A percentile compares a stretch with the other conserved stretches of the same genome.
These are phyloP conservation scores for Claviceps monticola DNA, from an alignment of 2,329 filamentous ascomycete genomes.

Conservation along the genomic window DNA sequence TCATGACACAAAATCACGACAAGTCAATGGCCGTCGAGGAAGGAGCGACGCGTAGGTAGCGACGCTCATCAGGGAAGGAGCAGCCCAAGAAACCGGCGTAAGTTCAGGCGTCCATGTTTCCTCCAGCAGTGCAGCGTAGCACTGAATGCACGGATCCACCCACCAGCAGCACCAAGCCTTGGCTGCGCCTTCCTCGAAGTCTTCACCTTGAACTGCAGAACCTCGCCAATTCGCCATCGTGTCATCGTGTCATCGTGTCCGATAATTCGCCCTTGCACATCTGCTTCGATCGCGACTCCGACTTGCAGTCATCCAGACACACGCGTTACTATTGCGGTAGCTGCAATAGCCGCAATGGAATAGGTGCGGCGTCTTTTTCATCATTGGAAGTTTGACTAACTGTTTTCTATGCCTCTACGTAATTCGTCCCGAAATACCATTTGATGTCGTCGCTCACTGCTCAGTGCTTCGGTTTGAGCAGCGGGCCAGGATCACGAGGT, in stretches of 20 bases:
- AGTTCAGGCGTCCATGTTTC: background rate
- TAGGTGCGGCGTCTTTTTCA: background rate
- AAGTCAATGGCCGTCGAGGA: background rate
- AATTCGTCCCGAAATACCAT: too few species aligned
- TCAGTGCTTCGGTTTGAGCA: too few species aligned
- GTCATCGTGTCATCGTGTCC: too few species aligned
- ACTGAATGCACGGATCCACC: background rate
- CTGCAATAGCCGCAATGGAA: too few species aligned
- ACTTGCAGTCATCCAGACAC: background rate
- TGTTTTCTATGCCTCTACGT: background rate
- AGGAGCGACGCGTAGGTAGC: background rate
- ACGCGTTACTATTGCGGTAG: too few species aligned
- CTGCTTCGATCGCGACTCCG: too few species aligned
- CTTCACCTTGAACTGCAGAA: too few species aligned
- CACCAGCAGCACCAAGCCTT: background rate
- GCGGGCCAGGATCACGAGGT: too few species aligned
- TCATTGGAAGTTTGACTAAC: background rate
- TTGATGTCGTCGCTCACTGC: too few species aligned
- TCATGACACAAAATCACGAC: too few species aligned
- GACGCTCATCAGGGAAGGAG: background rate
- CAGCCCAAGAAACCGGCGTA: background rate
- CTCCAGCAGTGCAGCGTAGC: background rate
- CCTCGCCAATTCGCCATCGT: too few species aligned
- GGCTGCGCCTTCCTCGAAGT: background rate
- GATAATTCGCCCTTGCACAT: too few species aligned